Evolutionary conservation across 768 basidiomycete species (phyloP), one percentile per base, ranked within the genome.

Genomic region (Favolaschia claudopus): DNA sequence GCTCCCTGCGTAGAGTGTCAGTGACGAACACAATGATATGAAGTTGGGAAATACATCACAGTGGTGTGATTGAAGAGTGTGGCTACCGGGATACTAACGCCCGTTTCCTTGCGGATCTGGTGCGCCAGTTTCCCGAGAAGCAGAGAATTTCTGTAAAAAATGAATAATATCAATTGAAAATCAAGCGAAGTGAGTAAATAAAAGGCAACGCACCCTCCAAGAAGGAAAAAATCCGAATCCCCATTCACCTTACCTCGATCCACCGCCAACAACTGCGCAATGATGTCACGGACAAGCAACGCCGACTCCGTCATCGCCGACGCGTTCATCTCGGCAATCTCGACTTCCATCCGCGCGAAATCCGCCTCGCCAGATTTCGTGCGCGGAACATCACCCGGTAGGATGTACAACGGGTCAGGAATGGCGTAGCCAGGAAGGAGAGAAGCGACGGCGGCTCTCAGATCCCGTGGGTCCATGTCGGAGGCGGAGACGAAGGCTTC

Each of bases 121-220:
- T 81, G 72, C 13, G 76, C 70, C 9, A 82, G 70, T 31, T 80
- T 76, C 10, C 81, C 81, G 13, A 81, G 74, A 3, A 82, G 72
- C 0, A 81, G 69, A 5, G 80, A 82, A 59, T 75, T 79, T 17
- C 79, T 52, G 24, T 24, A 4, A 39, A 32, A 40, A 8, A 5
- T 10, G 1, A 33, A 7, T 19, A n/a, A 27, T 44, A 7, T 4
- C 6, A 15, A 19, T 25, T 9, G 1, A n/a, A n/a, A n/a, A 8
- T n/a, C 39, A 15, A 27, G 14, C 4, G n/a, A 14, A 6, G 20
- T n/a, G 15, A 17, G 6, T 5, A 13, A 17, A 13, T 7, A 7
- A 22, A n/a, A n/a, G n/a, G n/a, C n/a, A n/a, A 46, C 50, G 8
- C 25, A 59, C 58, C 58, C 79, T 28, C 79, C 79, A 10, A 80